These are phyloP conservation scores for Theileria parva DNA, from an alignment of 169 alveolate species.

Conservation along the genomic window DNA sequence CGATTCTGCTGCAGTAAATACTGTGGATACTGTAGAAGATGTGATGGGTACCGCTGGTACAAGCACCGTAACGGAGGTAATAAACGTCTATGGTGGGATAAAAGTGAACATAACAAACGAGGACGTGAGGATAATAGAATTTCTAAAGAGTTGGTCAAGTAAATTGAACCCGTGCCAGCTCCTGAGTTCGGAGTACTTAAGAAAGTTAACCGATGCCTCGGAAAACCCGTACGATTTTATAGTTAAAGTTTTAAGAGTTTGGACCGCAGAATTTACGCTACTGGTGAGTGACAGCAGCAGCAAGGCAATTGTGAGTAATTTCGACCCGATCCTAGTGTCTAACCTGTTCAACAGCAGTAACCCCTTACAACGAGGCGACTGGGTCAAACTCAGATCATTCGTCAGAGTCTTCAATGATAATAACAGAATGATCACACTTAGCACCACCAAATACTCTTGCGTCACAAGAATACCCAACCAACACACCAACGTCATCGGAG, in stretches of 20 bases:
- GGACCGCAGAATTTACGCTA: conserved; percentile 15
- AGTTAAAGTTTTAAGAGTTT: conserved; percentile 45
- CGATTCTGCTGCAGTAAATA: background rate
- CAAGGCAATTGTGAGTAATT: conserved; percentile 40
- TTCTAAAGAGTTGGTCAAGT: conserved; percentile 32
- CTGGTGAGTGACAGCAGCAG: conserved; percentile 45
- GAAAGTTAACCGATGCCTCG: conserved; percentile 29
- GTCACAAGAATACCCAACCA: conserved; percentile 42
- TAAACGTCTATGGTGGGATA: conserved; percentile 6
- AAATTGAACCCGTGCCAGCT: conserved; percentile 26
- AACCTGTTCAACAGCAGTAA: conserved; percentile 44
- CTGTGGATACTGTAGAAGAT: background rate
- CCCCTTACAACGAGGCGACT: conserved; percentile 51
- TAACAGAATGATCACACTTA: conserved; percentile 9
- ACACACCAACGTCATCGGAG: conserved; percentile 17
- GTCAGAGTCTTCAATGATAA: background rate
- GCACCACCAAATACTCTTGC: conserved; percentile 28
- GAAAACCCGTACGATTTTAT: conserved; percentile 28
- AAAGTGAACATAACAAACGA: conserved; percentile 11
- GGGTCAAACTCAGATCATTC: conserved; percentile 56
- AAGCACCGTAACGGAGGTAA: conserved; percentile 24
- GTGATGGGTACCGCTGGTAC: background rate
- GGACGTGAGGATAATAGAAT: conserved; percentile 17
- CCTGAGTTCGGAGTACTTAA: conserved; percentile 11
- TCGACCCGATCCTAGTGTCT: conserved; percentile 25